Evolutionary conservation across 352 stramenopile genomes (phyloP).

Genomic region (Bremia lactucae): DNA sequence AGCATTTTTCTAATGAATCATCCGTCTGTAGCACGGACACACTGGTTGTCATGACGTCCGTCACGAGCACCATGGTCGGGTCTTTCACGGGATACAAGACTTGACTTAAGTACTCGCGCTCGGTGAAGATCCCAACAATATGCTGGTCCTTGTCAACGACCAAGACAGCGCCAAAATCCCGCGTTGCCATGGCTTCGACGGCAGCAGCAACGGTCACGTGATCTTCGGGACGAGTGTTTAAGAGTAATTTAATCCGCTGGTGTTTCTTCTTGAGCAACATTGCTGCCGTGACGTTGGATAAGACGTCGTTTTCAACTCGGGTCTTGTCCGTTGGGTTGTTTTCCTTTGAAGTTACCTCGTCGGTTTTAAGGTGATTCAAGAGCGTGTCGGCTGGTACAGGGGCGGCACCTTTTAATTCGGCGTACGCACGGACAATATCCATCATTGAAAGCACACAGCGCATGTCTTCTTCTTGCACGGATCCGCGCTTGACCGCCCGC

Average conservation of each 20-base stretch:
- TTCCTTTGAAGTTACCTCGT: too few species aligned
- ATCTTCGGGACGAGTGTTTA: conserved; percentile 75
- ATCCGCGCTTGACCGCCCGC: conserved; percentile 59
- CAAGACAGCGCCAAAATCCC: conserved; percentile 75
- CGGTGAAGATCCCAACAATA: conserved; percentile 76
- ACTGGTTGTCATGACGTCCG: conserved; percentile 51
- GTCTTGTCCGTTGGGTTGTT: too few species aligned
- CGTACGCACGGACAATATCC: conserved; percentile 71
- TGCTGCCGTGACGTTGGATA: conserved; percentile 45
- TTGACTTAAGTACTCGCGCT: conserved; percentile 78
- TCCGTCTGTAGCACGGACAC: conserved; percentile 58
- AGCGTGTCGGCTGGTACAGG: conserved; percentile 5
- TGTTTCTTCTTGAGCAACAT: conserved; percentile 78
- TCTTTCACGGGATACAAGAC: conserved; percentile 65
- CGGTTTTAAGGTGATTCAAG: too few species aligned
- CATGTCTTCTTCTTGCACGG: conserved; percentile 75
- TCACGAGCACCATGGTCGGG: conserved; percentile 35
- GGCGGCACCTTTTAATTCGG: conserved; percentile 33
- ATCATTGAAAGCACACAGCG: conserved; percentile 80
- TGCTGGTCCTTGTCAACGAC: conserved; percentile 78
- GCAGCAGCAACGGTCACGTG: conserved; percentile 64
- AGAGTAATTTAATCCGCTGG: conserved; percentile 67
- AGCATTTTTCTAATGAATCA: conserved; percentile 72
- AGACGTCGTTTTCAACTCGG: conserved; percentile 1
- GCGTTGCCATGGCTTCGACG: conserved; percentile 62